These are phyloP conservation scores for Trametes versicolor DNA, from an alignment of 1,284 basidiomycete genomes.

Conservation along the genomic window DNA sequence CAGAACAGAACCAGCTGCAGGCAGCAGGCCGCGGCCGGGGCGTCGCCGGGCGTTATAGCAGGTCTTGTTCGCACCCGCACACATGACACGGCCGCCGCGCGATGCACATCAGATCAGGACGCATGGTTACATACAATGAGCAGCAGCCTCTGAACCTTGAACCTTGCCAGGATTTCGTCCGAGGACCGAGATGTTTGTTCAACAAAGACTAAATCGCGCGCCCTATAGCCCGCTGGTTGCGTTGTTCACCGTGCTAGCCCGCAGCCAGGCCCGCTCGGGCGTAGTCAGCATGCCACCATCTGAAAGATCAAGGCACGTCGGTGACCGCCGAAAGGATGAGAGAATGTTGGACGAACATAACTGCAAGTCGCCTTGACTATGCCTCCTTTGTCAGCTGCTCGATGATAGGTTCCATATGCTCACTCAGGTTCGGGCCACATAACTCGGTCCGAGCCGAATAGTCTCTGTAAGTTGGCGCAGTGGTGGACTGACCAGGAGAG, in stretches of 20 bases:
- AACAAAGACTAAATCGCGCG: background rate
- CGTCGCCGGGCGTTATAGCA: slow-evolving; percentile 5
- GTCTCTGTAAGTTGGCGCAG: background rate
- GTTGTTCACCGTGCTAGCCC: background rate
- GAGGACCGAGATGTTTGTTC: background rate
- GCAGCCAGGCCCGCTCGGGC: background rate
- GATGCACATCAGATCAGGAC: slow-evolving; percentile 14
- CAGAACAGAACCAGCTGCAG: slow-evolving; percentile 15
- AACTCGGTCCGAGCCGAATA: background rate
- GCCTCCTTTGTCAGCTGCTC: background rate
- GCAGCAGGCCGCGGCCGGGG: background rate
- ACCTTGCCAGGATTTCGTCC: background rate
- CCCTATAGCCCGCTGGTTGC: background rate
- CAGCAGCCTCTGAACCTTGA: slow-evolving; percentile 12
- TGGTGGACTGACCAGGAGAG: too few relatives aligned
- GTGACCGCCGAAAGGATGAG: background rate
- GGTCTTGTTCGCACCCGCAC: slow-evolving; percentile 1
- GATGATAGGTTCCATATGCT: background rate
- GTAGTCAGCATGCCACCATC: background rate
- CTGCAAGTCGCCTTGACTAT: background rate
- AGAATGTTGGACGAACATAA: background rate
- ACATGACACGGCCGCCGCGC: background rate
- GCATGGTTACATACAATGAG: slow-evolving; percentile 8
- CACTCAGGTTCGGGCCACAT: background rate
- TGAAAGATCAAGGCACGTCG: slow-evolving; percentile 2